These are phyloP conservation scores for Globisporangium megalacanthum DNA, from an alignment of 352 stramenopile species.

Conservation along the genomic window DNA sequence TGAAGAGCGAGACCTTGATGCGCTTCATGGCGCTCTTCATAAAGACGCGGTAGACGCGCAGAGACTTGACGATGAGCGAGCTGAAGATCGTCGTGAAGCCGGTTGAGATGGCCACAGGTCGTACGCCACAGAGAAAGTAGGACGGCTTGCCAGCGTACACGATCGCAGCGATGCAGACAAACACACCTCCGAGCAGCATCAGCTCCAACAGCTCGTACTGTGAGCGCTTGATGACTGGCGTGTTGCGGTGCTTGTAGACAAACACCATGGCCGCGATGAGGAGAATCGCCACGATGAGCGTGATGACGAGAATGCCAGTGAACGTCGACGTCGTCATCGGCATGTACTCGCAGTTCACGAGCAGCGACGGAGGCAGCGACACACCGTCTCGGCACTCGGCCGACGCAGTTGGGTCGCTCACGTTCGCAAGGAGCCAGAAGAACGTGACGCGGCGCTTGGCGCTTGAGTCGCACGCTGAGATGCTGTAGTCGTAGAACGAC, in stretches of 20 bases:
- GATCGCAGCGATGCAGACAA: slow-evolving; percentile 21
- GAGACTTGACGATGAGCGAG: slow-evolving; percentile 27
- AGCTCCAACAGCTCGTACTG: slow-evolving; percentile 27
- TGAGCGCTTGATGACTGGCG: slow-evolving; percentile 31
- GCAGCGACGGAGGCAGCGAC: slow-evolving; percentile 15
- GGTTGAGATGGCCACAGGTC: slow-evolving; percentile 18
- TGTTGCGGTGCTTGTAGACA: slow-evolving; percentile 21
- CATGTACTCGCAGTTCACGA: slow-evolving; percentile 32
- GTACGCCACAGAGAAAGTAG: slow-evolving; percentile 12
- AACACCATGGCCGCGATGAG: slow-evolving; percentile 14
- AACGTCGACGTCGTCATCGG: slow-evolving; percentile 15
- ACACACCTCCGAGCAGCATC: slow-evolving; percentile 23
- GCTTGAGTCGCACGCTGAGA: slow-evolving; percentile 21
- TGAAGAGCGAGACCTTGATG: slow-evolving; percentile 17
- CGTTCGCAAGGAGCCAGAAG: slow-evolving; percentile 31
- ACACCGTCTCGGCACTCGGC: slow-evolving; percentile 30
- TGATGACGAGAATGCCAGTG: slow-evolving; percentile 15
- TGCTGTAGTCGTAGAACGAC: slow-evolving; percentile 32
- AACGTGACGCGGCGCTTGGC: slow-evolving; percentile 27
- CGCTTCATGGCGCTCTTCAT: slow-evolving; percentile 23
- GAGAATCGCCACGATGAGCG: slow-evolving; percentile 6
- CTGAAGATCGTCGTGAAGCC: slow-evolving; percentile 30
- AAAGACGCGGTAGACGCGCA: slow-evolving; percentile 36
- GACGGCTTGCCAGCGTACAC: slow-evolving; percentile 20
- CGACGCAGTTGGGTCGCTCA: slow-evolving; percentile 14